Evolutionary conservation across 2,329 filamentous ascomycete species (phyloP), one percentile per base, ranked within the genome.

Genomic region (Fusarium oxysporum): DNA sequence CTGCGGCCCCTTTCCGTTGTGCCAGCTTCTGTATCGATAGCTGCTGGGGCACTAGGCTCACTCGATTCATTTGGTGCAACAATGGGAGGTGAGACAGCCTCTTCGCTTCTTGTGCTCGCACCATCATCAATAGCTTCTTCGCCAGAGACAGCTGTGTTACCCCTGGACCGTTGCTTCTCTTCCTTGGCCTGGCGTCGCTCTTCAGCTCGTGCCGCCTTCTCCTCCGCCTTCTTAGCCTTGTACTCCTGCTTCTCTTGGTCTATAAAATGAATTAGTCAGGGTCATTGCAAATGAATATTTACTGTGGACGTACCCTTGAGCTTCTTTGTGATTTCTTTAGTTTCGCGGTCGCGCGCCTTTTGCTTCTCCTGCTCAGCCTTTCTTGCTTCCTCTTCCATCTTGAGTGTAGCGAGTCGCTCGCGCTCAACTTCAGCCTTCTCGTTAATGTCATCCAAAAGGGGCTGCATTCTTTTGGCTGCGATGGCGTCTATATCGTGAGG

Each of bases 361-460:
- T 84, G 82, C 74, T 78, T 81, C 45, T 84, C 82, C 7, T 77
- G 81, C 58, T 88, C 84, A 74, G 89, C 91, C 73, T 90, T 86
- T 51, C 82, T 85, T 51, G 85, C 85, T 54, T 88, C 87, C 55
- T 90, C 86, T 59, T 91, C 87, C 78, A 91, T 87, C 75, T 88
- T 87, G 71, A 90, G 86, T 65, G 94, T 90, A 68, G 90, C 85
- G 68, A 92, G 87, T 66, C 91, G 87, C 54, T 92, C 93, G 43
- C 89, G 86, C 79, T 94, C 91, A 69, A 87, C 86, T 78, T 95
- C 92, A 0, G 93, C 93, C 78, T 91, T 93, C 57, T 93, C 91
- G 59, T 92, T 91, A 70, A 98, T 96, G 72, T 97, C 93, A 73
- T 97, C 92, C 10, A 98, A 81, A 0, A 96, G 90, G 8, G 95